phyloP scores from a whole-genome alignment of 768 basidiomycete species.

The Antrodiella citrinella region DNA sequence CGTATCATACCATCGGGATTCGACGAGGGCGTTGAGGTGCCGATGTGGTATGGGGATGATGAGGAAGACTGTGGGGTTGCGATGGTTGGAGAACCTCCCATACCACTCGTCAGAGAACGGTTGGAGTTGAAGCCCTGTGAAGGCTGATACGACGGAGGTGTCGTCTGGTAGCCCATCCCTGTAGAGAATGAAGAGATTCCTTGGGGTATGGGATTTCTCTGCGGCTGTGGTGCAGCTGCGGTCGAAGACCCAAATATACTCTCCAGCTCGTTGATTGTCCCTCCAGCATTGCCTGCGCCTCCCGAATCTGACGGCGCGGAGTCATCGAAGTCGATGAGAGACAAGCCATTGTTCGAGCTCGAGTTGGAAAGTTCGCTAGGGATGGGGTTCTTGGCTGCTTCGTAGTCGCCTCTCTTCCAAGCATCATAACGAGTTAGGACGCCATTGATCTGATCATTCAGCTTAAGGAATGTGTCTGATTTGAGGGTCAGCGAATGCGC shows the following conservation, averaged over 20 bases:
- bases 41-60: neutral
- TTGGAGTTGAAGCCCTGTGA: neutral
- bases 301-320: constrained; percentile 18
- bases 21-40: constrained; percentile 4
- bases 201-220: neutral
- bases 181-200: neutral
- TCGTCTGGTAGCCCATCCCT: neutral
- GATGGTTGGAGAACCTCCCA: neutral
- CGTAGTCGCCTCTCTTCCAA: constrained; percentile 87
- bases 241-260: constrained; percentile 42
- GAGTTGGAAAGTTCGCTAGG: constrained; percentile 47
- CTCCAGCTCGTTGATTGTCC: constrained; percentile 49
- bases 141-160: neutral
- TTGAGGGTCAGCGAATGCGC: neutral
- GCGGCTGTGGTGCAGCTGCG: constrained; percentile 3
- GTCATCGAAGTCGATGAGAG: constrained; percentile 79
- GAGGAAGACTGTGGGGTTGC: neutral
- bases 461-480: constrained; percentile 85
- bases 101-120: neutral
- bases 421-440: constrained; percentile 87
- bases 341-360: constrained; percentile 27
- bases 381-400: constrained; percentile 56
- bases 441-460: constrained; percentile 96
- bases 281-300: constrained; percentile 14
- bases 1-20: constrained; percentile 15